A percentile compares a stretch with the other conserved stretches of the same genome.
These are phyloP conservation scores for Zanthoxylum bungeanum DNA, from an alignment of 345 rosid species.

Conservation along the genomic window DNA sequence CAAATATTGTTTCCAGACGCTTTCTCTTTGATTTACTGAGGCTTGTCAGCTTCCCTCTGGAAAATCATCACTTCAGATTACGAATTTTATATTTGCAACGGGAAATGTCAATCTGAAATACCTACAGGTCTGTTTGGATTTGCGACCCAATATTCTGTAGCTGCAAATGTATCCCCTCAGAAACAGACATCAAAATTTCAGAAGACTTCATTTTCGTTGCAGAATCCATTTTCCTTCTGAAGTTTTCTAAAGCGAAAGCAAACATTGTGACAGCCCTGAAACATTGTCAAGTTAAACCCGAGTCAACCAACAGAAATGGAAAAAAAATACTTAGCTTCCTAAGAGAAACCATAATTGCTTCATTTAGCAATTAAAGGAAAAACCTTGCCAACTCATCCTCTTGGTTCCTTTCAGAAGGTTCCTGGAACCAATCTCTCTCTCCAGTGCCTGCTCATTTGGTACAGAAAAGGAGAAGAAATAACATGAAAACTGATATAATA, in stretches of 20 bases:
- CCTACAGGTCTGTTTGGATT: conserved; percentile 71
- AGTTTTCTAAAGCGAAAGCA: conserved; percentile 63
- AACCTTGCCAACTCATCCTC: conserved; percentile 79
- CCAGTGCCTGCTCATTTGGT: conserved; percentile 35
- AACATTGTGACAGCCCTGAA: conserved; percentile 66
- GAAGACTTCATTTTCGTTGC: conserved; percentile 70
- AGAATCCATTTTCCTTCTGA: conserved; percentile 57
- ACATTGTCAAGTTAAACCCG: conserved; percentile 28
- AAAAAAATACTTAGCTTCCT: background rate
- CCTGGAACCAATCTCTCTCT: conserved; percentile 44
- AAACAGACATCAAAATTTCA: conserved; percentile 67
- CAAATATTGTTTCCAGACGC: conserved; percentile 63
- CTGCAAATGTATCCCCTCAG: conserved; percentile 58
- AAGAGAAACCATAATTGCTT: background rate
- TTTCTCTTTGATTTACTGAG: conserved; percentile 68
- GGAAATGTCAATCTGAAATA: conserved; percentile 17
- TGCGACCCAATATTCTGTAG: conserved; percentile 62
- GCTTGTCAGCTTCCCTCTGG: conserved; percentile 60
- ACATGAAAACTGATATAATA: background rate
- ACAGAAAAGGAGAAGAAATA: conserved; percentile 14
- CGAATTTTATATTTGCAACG: conserved; percentile 16
- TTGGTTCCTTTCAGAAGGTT: conserved; percentile 42
- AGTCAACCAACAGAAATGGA: conserved; percentile 20
- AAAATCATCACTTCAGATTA: conserved; percentile 20
- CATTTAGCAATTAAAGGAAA: conserved; percentile 17